phyloP scores from a whole-genome alignment of 2,329 filamentous ascomycete genomes.

The Fusarium bulbicola region DNA sequence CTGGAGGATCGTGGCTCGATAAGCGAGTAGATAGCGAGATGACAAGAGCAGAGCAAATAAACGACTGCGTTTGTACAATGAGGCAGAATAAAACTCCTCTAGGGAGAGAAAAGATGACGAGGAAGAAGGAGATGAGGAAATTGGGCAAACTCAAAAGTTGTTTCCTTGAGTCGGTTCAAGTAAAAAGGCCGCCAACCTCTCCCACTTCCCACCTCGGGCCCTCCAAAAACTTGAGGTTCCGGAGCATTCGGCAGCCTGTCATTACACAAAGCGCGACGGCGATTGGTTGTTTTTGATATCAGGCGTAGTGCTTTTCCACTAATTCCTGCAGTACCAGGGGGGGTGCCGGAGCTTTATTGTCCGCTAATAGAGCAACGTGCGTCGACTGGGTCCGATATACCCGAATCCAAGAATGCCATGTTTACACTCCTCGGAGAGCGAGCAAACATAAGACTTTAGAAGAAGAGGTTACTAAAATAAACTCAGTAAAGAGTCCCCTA shows the following conservation, averaged over 20 bases:
- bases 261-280: conserved; percentile 8
- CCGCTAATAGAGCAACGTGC: conserved; percentile 28
- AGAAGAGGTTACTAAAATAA: too few relatives aligned
- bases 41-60: conserved; percentile 32
- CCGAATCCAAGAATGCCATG: conserved; percentile 26
- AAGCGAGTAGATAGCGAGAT: conserved; percentile 23
- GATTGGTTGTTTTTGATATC: conserved; percentile 14
- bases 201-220: background rate
- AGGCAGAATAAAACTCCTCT: conserved; percentile 11
- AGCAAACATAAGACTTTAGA: too few relatives aligned
- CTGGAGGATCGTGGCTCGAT: conserved; percentile 12
- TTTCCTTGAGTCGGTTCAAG: conserved; percentile 13
- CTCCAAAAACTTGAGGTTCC: conserved; percentile 8
- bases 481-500: too few relatives aligned
- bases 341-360: conserved; percentile 18
- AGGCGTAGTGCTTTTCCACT: conserved; percentile 4
- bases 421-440: background rate
- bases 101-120: background rate
- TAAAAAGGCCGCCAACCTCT: conserved; percentile 1
- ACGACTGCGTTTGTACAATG: conserved; percentile 22
- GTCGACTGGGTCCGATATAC: conserved; percentile 15
- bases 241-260: conserved; percentile 33
- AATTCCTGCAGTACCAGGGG: conserved; percentile 6
- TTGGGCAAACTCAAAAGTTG: conserved; percentile 10
- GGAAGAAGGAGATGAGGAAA: background rate